A percentile compares a stretch with the other conserved stretches of the same genome.
Evolutionary conservation across 2,329 filamentous ascomycete species (phyloP).

Genomic region (Hymenoscyphus albidus): DNA sequence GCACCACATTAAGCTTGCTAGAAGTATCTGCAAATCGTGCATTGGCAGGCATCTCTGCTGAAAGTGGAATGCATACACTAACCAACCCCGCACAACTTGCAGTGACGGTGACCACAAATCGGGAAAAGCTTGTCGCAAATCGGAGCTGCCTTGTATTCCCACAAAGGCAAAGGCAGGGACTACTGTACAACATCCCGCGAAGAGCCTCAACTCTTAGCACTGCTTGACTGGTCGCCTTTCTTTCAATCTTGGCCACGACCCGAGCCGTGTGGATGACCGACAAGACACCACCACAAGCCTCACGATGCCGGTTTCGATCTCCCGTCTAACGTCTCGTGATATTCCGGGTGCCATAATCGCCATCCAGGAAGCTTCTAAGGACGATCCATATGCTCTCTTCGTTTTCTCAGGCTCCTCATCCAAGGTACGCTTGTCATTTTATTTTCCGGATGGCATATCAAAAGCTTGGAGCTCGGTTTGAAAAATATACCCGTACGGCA

Average conservation of each 20-base stretch:
- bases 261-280: no score
- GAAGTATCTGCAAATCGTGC: no score
- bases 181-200: neutral
- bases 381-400: slow-evolving; percentile 66
- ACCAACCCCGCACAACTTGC: neutral
- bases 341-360: slow-evolving; percentile 62
- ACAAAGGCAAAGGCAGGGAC: neutral
- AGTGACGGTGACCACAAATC: neutral
- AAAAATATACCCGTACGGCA: neutral
- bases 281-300: neutral
- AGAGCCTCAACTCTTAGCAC: neutral
- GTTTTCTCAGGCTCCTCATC: slow-evolving; percentile 52
- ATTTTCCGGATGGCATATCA: neutral
- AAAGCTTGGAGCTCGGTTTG: slow-evolving; percentile 7
- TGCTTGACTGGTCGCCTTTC: neutral
- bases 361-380: slow-evolving; percentile 62
- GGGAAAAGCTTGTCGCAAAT: neutral
- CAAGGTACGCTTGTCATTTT: neutral
- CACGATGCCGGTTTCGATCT: slow-evolving; percentile 51
- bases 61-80: neutral
- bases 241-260: neutral
- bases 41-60: neutral
- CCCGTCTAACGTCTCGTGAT: slow-evolving; percentile 52
- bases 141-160: neutral
- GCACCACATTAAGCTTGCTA: neutral